Evolutionary conservation across 768 basidiomycete genomes (phyloP).

Genomic region (Polyporus arcularius): DNA sequence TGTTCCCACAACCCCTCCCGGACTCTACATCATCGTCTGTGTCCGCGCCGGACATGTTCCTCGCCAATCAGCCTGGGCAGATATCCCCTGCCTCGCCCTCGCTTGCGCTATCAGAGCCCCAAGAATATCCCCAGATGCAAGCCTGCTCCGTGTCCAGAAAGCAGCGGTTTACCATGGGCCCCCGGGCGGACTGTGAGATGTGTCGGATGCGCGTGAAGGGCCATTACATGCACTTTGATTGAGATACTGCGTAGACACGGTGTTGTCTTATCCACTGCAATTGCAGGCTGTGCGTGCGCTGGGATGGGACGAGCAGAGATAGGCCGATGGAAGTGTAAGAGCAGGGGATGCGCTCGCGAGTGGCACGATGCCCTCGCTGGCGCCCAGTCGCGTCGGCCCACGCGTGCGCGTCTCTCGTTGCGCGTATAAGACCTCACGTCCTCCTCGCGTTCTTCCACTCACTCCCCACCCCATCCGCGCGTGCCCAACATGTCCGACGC

Average conservation of each 20-base stretch:
- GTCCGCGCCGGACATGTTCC: not conserved
- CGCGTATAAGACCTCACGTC: no score
- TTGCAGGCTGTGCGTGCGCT: no score
- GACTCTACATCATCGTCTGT: not conserved
- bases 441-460: not conserved
- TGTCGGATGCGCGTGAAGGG: slow-evolving; percentile 67
- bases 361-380: no score
- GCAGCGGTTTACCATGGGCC: slow-evolving; percentile 69
- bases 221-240: slow-evolving; percentile 71
- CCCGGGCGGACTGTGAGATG: slow-evolving; percentile 66
- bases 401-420: no score
- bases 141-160: slow-evolving; percentile 31
- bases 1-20: slow-evolving; percentile 30
- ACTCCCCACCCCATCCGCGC: not conserved
- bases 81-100: slow-evolving; percentile 23
- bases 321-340: no score
- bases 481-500: slow-evolving; percentile 14
- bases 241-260: no score
- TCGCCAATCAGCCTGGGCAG: not conserved
- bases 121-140: not conserved
- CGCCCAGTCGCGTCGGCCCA: no score
- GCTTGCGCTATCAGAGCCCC: slow-evolving; percentile 18
- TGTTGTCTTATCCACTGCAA: no score
- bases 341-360: no score
- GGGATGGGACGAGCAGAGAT: no score